Evolutionary conservation across 106 monocot genomes (phyloP).

Genomic region (Phalaenopsis equestris): DNA sequence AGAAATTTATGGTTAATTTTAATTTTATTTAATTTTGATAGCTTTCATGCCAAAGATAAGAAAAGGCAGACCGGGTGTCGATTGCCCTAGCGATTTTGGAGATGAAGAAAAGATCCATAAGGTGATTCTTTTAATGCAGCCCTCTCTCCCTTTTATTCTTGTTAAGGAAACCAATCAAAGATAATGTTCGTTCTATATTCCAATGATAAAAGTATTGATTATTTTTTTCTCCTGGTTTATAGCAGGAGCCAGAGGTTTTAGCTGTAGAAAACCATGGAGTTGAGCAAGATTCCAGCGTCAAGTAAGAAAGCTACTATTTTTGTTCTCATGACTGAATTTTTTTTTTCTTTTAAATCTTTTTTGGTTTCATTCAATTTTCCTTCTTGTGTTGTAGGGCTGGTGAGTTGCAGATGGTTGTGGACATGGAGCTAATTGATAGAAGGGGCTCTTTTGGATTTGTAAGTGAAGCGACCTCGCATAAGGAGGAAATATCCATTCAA

Average conservation of each 20-base stretch:
- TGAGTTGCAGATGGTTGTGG: background rate
- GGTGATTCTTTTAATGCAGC: slow-evolving; percentile 9
- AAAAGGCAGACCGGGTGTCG: slow-evolving; percentile 19
- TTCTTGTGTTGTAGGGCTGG: background rate
- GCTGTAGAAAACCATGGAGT: slow-evolving; percentile 4
- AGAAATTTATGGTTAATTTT: background rate
- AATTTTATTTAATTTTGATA: slow-evolving; percentile 8
- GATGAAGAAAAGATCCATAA: slow-evolving; percentile 16
- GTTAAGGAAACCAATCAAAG: background rate
- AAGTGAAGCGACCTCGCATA: slow-evolving; percentile 5
- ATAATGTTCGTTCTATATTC: background rate
- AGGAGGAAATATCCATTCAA: background rate
- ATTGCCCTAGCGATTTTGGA: slow-evolving; percentile 24
- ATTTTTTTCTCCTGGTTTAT: background rate
- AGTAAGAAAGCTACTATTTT: background rate
- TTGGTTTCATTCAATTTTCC: background rate
- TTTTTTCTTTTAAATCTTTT: background rate
- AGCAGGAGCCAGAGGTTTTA: slow-evolving; percentile 19
- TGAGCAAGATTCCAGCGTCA: background rate
- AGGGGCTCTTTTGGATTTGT: slow-evolving; percentile 35
- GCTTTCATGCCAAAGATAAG: slow-evolving; percentile 45
- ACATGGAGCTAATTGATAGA: slow-evolving; percentile 9
- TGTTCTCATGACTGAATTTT: background rate
- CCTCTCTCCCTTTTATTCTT: background rate
- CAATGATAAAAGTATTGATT: background rate